Evolutionary conservation across 352 stramenopile species (phyloP).

Genomic region (Phytophthora kernoviae): DNA sequence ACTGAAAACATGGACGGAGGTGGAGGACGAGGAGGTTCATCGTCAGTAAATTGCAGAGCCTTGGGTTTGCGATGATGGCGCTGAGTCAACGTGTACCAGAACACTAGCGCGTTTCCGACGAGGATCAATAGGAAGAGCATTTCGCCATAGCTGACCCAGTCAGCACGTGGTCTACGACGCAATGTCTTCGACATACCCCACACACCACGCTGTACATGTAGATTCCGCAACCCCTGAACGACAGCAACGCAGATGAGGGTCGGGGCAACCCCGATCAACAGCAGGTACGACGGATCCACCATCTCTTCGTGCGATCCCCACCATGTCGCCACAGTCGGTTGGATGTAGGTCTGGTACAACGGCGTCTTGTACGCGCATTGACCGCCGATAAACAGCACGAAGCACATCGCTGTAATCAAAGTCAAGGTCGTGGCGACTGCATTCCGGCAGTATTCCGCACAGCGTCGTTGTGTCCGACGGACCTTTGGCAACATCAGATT

Average conservation of each 20-base stretch:
- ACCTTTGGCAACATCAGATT: conserved; percentile 2
- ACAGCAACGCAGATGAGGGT: conserved; percentile 37
- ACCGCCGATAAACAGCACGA: conserved; percentile 24
- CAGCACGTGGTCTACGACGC: conserved; percentile 10
- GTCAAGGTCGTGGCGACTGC: conserved; percentile 4
- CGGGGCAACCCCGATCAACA: conserved; percentile 45
- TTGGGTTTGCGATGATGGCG: conserved; percentile 9
- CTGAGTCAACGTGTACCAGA: conserved; percentile 25
- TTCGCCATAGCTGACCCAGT: conserved; percentile 37
- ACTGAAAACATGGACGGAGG: conserved; percentile 4
- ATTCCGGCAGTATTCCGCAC: conserved; percentile 1
- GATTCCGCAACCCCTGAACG: conserved; percentile 34
- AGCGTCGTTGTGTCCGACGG: not conserved
- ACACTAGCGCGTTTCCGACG: conserved; percentile 34
- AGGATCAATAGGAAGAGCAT: conserved; percentile 36
- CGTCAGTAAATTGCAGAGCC: conserved; percentile 1
- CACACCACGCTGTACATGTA: conserved; percentile 6
- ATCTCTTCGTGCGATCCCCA: conserved; percentile 47
- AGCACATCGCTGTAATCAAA: conserved; percentile 7
- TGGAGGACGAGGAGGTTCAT: conserved; percentile 2
- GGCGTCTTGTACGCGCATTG: conserved; percentile 27
- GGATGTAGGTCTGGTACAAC: conserved; percentile 26
- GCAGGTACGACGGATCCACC: conserved; percentile 56
- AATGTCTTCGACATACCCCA: conserved; percentile 13
- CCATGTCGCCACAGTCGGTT: conserved; percentile 14